These are phyloP conservation scores for Fusarium liriodendri DNA, from an alignment of 2,329 filamentous ascomycete genomes.

Conservation along the genomic window DNA sequence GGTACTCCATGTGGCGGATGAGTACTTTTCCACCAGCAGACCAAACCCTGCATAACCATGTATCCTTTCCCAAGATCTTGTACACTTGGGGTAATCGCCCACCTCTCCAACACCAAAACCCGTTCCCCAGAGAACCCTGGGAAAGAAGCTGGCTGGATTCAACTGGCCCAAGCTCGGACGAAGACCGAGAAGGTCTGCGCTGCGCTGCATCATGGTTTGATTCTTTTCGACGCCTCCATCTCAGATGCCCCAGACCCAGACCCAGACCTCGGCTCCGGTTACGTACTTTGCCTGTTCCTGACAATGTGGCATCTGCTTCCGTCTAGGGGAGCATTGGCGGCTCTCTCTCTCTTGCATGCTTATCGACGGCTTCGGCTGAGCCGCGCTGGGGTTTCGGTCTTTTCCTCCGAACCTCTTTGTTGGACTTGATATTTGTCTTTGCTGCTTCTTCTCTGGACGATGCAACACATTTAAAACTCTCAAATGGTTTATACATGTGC, in stretches of 20 bases:
- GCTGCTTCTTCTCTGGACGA: not conserved
- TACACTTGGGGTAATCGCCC: not conserved
- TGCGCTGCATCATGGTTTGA: not conserved
- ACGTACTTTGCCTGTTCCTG: not conserved
- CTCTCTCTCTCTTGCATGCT: not conserved
- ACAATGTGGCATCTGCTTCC: not conserved
- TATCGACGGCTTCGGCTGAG: not conserved
- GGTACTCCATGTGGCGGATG: not conserved
- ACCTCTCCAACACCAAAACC: not conserved
- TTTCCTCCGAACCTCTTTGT: slow-evolving; percentile 5
- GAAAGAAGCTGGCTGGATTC: not conserved
- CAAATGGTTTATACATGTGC: not conserved
- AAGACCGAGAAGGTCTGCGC: slow-evolving; percentile 20
- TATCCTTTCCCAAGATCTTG: not conserved
- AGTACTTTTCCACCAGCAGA: not conserved
- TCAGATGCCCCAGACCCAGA: not conserved
- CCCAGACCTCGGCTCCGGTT: slow-evolving; percentile 23
- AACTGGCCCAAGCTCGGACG: slow-evolving; percentile 17
- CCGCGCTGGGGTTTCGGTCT: not conserved
- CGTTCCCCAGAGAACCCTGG: not conserved
- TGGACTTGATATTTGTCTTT: not conserved
- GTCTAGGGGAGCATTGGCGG: not conserved
- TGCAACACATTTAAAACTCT: not conserved
- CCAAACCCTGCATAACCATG: not conserved
- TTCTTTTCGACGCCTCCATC: not conserved